These are phyloP conservation scores for Leptodontidium sp. DNA, from an alignment of 2,329 filamentous ascomycete species.

Conservation along the genomic window DNA sequence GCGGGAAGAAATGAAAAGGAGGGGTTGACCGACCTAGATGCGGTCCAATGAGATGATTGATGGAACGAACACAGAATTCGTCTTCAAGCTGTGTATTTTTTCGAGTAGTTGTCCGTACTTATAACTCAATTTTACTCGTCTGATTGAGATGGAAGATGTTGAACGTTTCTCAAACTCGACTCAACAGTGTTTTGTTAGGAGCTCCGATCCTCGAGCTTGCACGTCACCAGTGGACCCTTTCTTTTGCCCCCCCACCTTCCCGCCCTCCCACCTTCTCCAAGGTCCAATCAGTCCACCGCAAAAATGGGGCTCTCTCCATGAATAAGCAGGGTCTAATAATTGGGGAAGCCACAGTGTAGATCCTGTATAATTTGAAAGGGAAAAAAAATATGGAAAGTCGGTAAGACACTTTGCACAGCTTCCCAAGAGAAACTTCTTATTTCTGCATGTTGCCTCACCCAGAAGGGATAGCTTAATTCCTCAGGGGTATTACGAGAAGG, in stretches of 20 bases:
- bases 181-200: slow-evolving; percentile 1
- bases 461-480: no score
- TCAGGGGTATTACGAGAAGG: no score
- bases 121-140: background rate
- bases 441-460: no score
- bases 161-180: slow-evolving; percentile 1
- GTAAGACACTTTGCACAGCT: background rate
- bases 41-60: slow-evolving; percentile 8
- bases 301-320: slow-evolving; percentile 3
- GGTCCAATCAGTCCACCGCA: slow-evolving; percentile 9
- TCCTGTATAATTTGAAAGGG: background rate
- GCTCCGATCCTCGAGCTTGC: slow-evolving; percentile 23
- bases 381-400: background rate
- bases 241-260: slow-evolving; percentile 21
- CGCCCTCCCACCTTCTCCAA: slow-evolving; percentile 26
- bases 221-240: slow-evolving; percentile 26
- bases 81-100: background rate
- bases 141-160: background rate
- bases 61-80: background rate
- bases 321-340: slow-evolving; percentile 2
- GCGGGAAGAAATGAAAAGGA: slow-evolving; percentile 19
- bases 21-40: slow-evolving; percentile 25
- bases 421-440: no score
- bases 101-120: background rate
- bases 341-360: slow-evolving; percentile 10